Evolutionary conservation across 2,329 filamentous ascomycete genomes (phyloP), one percentile per base, ranked within the genome.

Genomic region (Uncinocarpus reesii): DNA sequence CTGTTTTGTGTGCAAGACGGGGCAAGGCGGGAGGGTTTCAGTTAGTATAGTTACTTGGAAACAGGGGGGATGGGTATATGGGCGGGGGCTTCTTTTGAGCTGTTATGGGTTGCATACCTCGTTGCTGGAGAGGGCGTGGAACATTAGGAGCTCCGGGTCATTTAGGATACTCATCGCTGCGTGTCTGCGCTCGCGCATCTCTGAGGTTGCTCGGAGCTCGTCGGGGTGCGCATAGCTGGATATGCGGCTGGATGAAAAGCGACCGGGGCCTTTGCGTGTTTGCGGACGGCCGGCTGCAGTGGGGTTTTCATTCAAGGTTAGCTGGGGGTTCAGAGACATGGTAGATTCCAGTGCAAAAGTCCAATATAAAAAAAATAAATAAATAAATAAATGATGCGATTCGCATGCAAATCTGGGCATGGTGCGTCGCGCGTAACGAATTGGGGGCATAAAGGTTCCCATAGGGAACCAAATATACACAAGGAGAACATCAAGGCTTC

Each of bases 81-180:
- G 20, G 18, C 4, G 11, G 13, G 5, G n/a, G n/a, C n/a, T n/a
- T n/a, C n/a, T n/a, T n/a, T n/a, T n/a, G n/a, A n/a, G n/a, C n/a
- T n/a, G n/a, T n/a, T n/a, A 44, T 28, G 34, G 26, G n/a, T 31
- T 11, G 51, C 58, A 37, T 53, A 70, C 68, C 55, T 66, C 60
- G 16, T 63, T 58, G 16, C 62, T 64, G 13, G 61, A 62, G 6
- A 68, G 47, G 0, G 67, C 66, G 50, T 71, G 67, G 2, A 65
- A 60, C 7, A 66, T 63, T 2, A 71, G 54, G 2, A 71, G 44
- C 48, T 70, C 66, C n/a, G 57, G 55, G 48, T 69, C 63, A 37
- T 58, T 58, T 4, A 69, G 51, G 7, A 69, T 60, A n/a, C 58
- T 61, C 11, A 68, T 57, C 1, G 65, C 62, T 2, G 63, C 63